Base-by-base conservation (phyloP, 495 filamentous ascomycete genomes). In the Tirmania nivea region DNA sequence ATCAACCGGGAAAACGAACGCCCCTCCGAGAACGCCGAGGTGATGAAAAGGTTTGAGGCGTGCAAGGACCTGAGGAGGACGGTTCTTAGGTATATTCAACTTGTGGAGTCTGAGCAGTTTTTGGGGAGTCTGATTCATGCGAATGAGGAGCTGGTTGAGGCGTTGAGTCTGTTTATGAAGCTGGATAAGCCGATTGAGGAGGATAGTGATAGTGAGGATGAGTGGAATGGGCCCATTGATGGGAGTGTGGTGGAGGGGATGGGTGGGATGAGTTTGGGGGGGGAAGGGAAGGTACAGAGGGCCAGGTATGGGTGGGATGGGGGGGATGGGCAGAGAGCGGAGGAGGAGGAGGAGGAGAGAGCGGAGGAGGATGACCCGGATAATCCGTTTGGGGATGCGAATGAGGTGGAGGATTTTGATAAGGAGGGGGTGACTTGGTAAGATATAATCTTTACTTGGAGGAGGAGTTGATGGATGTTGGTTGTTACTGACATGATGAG, bases 181-280 rank as follows among this genome's bases (percentile, higher is more conserved):
- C 73, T 94, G 21, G 88, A 99, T 64, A 87, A 90, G 58, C 94
- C 90, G 56, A 81, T 95, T 55, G 88, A 95, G 56, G 86, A 93
- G 50, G 90, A 99, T 66, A 93, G 86, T 59, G 92, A 99, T 63
- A 94, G 86, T 51, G 92, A 96, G 50, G 76, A 77, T 50, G 77
- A 80, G 50, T 69, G 72, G 51, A 75, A 76, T 56, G 71, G 73
- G 3, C 73, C 76, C 52, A 63, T 73, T 35, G 75, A 75, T 55
- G 69, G 71, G 35, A 72, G 73, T 71, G 65, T 56, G 69, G 50
- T 54, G 25, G 45, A 42, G 50, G 35, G 34, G 34, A 42, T 63
- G 66, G 67, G 48, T 70, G 74, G 56, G 68, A 73, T 68, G 31
- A 65, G 55, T 37, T 59, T 53, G 8, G 50, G 53, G 21, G 54